Base-by-base conservation (phyloP, 2,329 filamentous ascomycete genomes). In the Alternaria sp. region DNA sequence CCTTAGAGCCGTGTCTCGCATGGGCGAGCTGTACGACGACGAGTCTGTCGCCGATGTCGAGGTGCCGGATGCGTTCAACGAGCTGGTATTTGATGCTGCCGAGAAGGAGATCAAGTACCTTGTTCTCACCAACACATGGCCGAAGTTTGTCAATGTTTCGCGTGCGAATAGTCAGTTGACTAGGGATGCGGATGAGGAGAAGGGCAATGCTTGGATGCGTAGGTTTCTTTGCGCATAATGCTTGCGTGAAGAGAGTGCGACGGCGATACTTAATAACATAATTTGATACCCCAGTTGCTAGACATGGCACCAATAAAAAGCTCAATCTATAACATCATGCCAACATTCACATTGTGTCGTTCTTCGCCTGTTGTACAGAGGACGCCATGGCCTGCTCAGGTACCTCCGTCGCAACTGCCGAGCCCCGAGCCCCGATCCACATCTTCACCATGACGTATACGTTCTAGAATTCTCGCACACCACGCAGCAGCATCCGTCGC, bases 91-190 rank as follows among this genome's bases (percentile, higher is more conserved):
- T 47, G 73, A 75, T 49, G 50, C 55, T 5, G 74, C 76, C 4
- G 76, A 79, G 67, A 66, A 57, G 10, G 74, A 76, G 62, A 77
- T 78, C 64, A 79, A 79, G 59, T 79, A 79, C 47, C 67, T 79
- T 10, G 70, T 77, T 6, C 70, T 79, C 9, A 78, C 74, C 7
- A 79, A 79, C 46, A 79, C 76, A 1, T 79, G 77, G 77, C 76
- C 76, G 1, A 79, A 77, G 59, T 79, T 77, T 57, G 73, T 79
- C 17, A 76, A 75, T 60, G 60, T 70, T 40, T 67, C 66, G 52
- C 66, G 65, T n/a, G 67, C 66, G 8, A 71, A 67, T 13, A 70
- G 68, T 57, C 67, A 67, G 52, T 49, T 61, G 56, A 69, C 63
- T 52, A 67, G 52, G 47, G 62, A 70, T 17, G 44, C 19, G 21